Conservation (phyloP, 2,329 filamentous ascomycete genomes). For the Atkinsonella hypoxylon region DNA sequence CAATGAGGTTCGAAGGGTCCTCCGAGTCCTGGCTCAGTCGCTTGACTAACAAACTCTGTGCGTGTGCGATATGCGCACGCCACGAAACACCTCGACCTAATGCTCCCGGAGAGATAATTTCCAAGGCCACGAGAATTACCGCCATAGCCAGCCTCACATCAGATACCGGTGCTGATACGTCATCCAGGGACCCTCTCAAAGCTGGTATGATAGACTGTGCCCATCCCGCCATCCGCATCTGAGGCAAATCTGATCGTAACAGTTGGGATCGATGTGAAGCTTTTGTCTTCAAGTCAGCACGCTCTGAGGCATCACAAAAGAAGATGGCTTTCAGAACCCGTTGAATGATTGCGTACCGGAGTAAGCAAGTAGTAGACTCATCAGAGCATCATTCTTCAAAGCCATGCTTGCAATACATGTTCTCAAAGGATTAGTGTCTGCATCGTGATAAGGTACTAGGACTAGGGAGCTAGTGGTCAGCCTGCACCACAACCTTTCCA, state of each 20-base stretch:
- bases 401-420: conserved; percentile 48
- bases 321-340: not conserved
- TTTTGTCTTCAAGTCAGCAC: not conserved
- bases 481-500: not conserved
- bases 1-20: not conserved
- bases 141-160: conserved; percentile 67
- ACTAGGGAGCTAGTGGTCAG: conserved; percentile 27
- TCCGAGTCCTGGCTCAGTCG: conserved; percentile 22
- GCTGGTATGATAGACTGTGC: conserved; percentile 68
- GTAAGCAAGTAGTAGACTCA: conserved; percentile 69
- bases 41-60: conserved; percentile 61
- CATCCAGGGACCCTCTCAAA: conserved; percentile 53
- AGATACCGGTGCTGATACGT: conserved; percentile 50
- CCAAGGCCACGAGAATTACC: conserved; percentile 73
- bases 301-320: not conserved
- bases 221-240: conserved; percentile 67
- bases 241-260: conserved; percentile 60
- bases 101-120: conserved; percentile 71
- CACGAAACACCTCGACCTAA: conserved; percentile 73
- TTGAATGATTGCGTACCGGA: conserved; percentile 31
- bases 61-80: conserved; percentile 67
- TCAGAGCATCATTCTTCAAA: conserved; percentile 54
- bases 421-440: conserved; percentile 39
- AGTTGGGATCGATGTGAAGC: conserved; percentile 73
- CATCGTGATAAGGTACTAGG: conserved; percentile 38